A percentile compares a stretch with the other conserved stretches of the same genome.
phyloP scores from a whole-genome alignment of 257 asterid genomes.

The Apocynum venetum region DNA sequence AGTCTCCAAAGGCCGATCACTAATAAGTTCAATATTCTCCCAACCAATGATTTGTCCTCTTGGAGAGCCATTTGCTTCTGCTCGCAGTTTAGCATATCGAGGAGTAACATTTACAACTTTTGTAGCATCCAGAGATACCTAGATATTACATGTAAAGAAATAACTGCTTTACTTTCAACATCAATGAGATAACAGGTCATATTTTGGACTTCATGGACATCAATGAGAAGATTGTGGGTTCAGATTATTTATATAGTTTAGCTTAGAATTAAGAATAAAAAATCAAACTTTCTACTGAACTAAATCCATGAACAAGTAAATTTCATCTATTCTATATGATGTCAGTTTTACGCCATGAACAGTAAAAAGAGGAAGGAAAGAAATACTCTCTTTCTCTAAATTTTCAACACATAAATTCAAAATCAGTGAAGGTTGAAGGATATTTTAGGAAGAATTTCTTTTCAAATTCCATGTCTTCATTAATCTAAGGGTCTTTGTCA shows the following conservation, averaged over 20 bases:
- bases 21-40: constrained; percentile 90
- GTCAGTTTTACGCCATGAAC: neutral
- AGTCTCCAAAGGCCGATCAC: constrained; percentile 88
- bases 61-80: constrained; percentile 70
- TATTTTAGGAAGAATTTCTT: neutral
- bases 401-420: neutral
- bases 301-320: neutral
- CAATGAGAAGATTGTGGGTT: neutral
- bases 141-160: neutral
- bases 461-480: neutral
- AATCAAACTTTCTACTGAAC: neutral
- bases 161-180: neutral
- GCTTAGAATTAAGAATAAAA: neutral
- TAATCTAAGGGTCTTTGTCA: neutral
- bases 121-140: constrained; percentile 92
- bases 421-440: neutral
- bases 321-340: neutral
- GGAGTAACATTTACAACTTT: constrained; percentile 97
- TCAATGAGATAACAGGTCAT: too few species aligned
- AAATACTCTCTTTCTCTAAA: too few species aligned
- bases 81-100: constrained; percentile 79
- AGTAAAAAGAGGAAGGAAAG: neutral
- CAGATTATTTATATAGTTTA: neutral
- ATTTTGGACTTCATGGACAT: too few species aligned
- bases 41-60: constrained; percentile 91